These are phyloP conservation scores for Salinomyces thailandicus DNA, from an alignment of 2,329 filamentous ascomycete genomes.

Conservation along the genomic window DNA sequence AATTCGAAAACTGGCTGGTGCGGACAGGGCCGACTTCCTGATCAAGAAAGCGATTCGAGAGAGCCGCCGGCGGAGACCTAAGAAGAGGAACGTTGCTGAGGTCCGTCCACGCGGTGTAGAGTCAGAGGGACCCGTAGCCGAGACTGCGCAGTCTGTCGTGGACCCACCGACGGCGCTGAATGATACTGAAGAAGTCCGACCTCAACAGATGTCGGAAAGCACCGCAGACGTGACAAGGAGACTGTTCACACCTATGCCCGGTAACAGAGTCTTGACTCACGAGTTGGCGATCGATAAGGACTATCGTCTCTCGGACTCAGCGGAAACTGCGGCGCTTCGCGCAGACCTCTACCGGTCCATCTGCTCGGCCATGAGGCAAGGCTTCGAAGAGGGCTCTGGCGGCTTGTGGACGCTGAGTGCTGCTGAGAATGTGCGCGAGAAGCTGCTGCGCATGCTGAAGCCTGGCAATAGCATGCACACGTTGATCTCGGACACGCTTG, in stretches of 20 bases:
- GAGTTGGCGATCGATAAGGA: slow-evolving; percentile 71
- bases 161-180: background rate
- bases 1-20: slow-evolving; percentile 67
- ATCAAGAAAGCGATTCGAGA: slow-evolving; percentile 67
- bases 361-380: slow-evolving; percentile 50
- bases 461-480: slow-evolving; percentile 62
- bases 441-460: slow-evolving; percentile 61
- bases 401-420: slow-evolving; percentile 60
- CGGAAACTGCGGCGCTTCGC: slow-evolving; percentile 41
- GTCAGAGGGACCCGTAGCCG: slow-evolving; percentile 4
- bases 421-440: slow-evolving; percentile 59
- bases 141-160: background rate
- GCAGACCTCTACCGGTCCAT: slow-evolving; percentile 50
- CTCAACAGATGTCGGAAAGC: slow-evolving; percentile 30
- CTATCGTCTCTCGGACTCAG: slow-evolving; percentile 55
- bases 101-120: slow-evolving; percentile 55
- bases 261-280: slow-evolving; percentile 66
- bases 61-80: slow-evolving; percentile 53
- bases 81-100: slow-evolving; percentile 58
- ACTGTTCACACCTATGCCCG: slow-evolving; percentile 53
- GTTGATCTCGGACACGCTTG: slow-evolving; percentile 64
- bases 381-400: slow-evolving; percentile 53
- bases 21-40: slow-evolving; percentile 58
- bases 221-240: slow-evolving; percentile 26
- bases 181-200: slow-evolving; percentile 19